These are phyloP conservation scores for Phialophora macrospora DNA, from an alignment of 2,329 filamentous ascomycete species.

Conservation along the genomic window DNA sequence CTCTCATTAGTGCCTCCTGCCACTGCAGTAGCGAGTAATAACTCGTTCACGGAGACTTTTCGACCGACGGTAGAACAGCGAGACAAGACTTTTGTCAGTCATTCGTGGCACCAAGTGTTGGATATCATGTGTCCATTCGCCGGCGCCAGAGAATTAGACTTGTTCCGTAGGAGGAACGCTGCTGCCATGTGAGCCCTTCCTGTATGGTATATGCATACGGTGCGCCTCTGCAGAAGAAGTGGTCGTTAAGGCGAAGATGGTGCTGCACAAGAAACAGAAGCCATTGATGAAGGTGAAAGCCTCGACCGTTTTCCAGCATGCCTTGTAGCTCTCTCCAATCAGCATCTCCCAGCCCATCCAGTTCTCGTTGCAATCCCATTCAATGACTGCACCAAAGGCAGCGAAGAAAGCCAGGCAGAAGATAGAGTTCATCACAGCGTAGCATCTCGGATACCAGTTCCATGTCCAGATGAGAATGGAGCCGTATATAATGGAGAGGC, in stretches of 20 bases:
- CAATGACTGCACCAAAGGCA: neutral
- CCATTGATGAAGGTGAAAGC: slow-evolving; percentile 25
- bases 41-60: neutral
- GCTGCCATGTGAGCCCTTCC: neutral
- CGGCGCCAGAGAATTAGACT: neutral
- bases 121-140: neutral
- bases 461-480: neutral
- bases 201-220: neutral
- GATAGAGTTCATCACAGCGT: neutral
- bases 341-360: neutral
- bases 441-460: neutral
- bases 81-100: neutral
- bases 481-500: neutral
- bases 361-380: neutral
- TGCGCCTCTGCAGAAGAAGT: neutral
- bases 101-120: neutral
- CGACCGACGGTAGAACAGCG: neutral
- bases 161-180: neutral
- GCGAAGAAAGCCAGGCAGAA: neutral
- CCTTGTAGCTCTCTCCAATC: slow-evolving; percentile 7
- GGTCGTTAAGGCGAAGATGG: neutral
- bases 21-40: neutral
- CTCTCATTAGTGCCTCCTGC: neutral
- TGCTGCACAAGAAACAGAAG: slow-evolving; percentile 22
- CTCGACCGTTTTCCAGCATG: slow-evolving; percentile 22